Evolutionary conservation across 75 land plant species (phyloP), one percentile per base, ranked within the genome.

Genomic region (Larix kaempferi): DNA sequence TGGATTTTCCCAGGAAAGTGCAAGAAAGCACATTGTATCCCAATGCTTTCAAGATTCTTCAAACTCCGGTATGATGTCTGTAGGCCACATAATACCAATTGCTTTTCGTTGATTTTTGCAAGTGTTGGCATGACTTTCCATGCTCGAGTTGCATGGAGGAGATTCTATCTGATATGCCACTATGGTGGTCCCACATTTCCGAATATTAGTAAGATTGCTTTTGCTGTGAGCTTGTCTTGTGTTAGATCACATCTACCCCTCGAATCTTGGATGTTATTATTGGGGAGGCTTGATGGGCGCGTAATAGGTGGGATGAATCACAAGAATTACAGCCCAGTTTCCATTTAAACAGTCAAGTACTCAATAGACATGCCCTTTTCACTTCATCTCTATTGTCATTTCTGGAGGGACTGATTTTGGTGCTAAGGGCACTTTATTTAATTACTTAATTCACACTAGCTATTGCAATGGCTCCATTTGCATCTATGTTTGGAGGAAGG

Each of bases 401-500:
- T 12, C 3, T 94, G 3, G 95, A 90, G 39, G 81, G 79, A 41
- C 3, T 87, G 3, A 78, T 85, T 33, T 77, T 94, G 59, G 13
- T 88, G 8, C 16, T 89, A 11, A 66, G 98, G 72, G 81, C 86
- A n/a, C 25, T 84, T 1, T 90, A 89, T 65, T 73, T 94, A 41
- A 57, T 85, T 16, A 19, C 83, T 76, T 59, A 90, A 29, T 92
- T 94, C 78, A 82, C 86, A 4, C 98, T 95, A 22, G 89, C 84
- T 44, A 75, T 93, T 37, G 54, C 76, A 5, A 83, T 85, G 77
- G 89, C 95, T 75, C 95, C 93, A 23, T 87, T 94, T 82, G 89
- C 88, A 5, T 88, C 87, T 76, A 74, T 74, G 5, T 82, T 82
- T 59, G 89, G 88, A 37, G 57, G 59, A 6, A 73, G 78, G 57